Evolutionary conservation across 1,139 yeast species (phyloP).

Genomic region (Eremothecium gossypii): DNA sequence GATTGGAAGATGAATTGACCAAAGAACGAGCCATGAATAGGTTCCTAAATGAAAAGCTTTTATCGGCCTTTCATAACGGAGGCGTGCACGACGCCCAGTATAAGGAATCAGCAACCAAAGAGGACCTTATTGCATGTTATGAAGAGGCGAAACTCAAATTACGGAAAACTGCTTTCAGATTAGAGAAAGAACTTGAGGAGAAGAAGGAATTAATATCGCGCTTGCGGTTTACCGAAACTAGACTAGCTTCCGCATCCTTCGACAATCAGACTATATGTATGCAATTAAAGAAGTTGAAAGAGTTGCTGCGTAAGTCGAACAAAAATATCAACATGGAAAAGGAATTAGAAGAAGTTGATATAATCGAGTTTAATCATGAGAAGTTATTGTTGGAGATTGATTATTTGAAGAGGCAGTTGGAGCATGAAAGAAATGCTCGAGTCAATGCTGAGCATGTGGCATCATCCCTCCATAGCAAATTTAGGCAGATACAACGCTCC

Average conservation of each 20-base stretch:
- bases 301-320: slow-evolving; percentile 23
- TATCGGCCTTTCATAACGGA: slow-evolving; percentile 6
- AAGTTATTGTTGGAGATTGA: slow-evolving; percentile 31
- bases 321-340: slow-evolving; percentile 24
- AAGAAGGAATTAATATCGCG: slow-evolving; percentile 49
- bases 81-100: not conserved
- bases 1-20: slow-evolving; percentile 23
- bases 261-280: slow-evolving; percentile 40
- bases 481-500: slow-evolving; percentile 24
- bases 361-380: slow-evolving; percentile 29
- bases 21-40: slow-evolving; percentile 24
- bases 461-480: slow-evolving; percentile 25
- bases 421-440: slow-evolving; percentile 30
- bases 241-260: slow-evolving; percentile 45
- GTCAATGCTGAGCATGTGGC: slow-evolving; percentile 27
- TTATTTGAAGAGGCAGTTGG: slow-evolving; percentile 33
- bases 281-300: slow-evolving; percentile 32
- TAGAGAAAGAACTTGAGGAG: slow-evolving; percentile 47
- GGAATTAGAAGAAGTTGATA: slow-evolving; percentile 15
- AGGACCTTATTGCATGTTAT: slow-evolving; percentile 31
- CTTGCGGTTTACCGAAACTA: slow-evolving; percentile 45
- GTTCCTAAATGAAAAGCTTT: slow-evolving; percentile 21
- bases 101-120: slow-evolving; percentile 1
- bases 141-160: slow-evolving; percentile 43
- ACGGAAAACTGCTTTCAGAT: slow-evolving; percentile 43